Base-by-base conservation (phyloP, 1,284 basidiomycete genomes). In the Kalmanozyma brasiliensis region DNA sequence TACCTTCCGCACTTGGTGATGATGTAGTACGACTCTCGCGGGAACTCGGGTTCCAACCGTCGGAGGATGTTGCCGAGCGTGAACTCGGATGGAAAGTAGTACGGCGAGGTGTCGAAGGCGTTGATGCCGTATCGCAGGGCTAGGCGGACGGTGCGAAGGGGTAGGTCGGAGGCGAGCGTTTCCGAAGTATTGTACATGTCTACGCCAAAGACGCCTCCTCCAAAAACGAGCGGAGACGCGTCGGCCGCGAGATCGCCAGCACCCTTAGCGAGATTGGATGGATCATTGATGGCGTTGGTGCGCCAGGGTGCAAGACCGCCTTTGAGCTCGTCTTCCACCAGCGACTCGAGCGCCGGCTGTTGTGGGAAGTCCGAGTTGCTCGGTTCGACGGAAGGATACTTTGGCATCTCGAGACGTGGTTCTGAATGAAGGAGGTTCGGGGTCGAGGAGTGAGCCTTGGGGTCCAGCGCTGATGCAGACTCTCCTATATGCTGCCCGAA, bases 1-100 rank as follows among this genome's bases (percentile, higher is more conserved):
- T 91, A 94, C 44, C 94, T 88, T 22, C 94, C 95, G 63, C 90
- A 91, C 84, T 98, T 98, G n/a, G 94, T 94, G 89, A 70, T 64
- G 63, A 82, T 67, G 42, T 71, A 75, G 70, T 82, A 81, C 38
- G 62, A 88, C 87, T 62, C 45, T 35, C 81, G 65, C 3, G 80
- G 79, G 38, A 72, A 77, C 49, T 78, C 75, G 17, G 74, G 69
- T 19, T 41, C 17, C 14, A 82, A 43, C 17, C 68, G 37, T 1
- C 56, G 37, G 43, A 90, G 87, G 10, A 80, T 79, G 34, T 75
- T 74, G 22, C 94, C 94, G 17, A 98, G 85, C 1, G 96, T 87
- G 61, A 91, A 88, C 83, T 98, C 94, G 3, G 94, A 96, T 2
- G 89, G 88, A 29, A 92, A 92, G 83, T 98, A 98, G 83, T 89